These are phyloP conservation scores for Saraca asoca DNA, from an alignment of 331 rosid species.

Conservation along the genomic window DNA sequence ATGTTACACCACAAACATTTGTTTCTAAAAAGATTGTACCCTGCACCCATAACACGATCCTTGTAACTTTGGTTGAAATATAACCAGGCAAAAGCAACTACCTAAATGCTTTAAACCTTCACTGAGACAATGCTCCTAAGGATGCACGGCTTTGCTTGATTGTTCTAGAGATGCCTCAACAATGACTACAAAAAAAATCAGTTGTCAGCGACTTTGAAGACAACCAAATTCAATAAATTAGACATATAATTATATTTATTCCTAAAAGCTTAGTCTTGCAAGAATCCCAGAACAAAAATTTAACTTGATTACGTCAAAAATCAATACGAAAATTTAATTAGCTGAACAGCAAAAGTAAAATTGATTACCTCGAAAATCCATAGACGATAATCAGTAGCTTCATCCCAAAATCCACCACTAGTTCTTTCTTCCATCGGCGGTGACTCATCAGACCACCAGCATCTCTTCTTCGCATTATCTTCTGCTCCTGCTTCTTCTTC, in stretches of 20 bases:
- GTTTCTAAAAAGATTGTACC: too few relatives aligned
- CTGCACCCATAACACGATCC: too few relatives aligned
- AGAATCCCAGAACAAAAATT: too few relatives aligned
- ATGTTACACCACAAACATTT: too few relatives aligned
- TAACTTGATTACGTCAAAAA: too few relatives aligned
- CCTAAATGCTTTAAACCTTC: slow-evolving; percentile 23
- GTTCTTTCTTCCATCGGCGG: slow-evolving; percentile 42
- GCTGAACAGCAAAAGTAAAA: neutral
- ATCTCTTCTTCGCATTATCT: slow-evolving; percentile 47
- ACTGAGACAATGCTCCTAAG: slow-evolving; percentile 7
- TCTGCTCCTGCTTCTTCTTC: slow-evolving; percentile 28
- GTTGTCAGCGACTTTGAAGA: slow-evolving; percentile 13
- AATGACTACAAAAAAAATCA: slow-evolving; percentile 27
- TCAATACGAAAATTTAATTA: neutral
- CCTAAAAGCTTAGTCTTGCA: too few relatives aligned
- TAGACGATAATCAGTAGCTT: slow-evolving; percentile 48
- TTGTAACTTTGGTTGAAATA: neutral
- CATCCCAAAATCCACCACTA: slow-evolving; percentile 46
- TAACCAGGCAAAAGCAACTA: slow-evolving; percentile 18
- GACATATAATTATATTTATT: too few relatives aligned
- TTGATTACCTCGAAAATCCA: slow-evolving; percentile 79
- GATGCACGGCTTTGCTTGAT: slow-evolving; percentile 1
- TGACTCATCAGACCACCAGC: slow-evolving; percentile 81
- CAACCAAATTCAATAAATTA: too few relatives aligned
- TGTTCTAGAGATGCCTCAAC: slow-evolving; percentile 16